phyloP scores from a whole-genome alignment of 2,329 filamentous ascomycete genomes.

The Colletotrichum destructivum region DNA sequence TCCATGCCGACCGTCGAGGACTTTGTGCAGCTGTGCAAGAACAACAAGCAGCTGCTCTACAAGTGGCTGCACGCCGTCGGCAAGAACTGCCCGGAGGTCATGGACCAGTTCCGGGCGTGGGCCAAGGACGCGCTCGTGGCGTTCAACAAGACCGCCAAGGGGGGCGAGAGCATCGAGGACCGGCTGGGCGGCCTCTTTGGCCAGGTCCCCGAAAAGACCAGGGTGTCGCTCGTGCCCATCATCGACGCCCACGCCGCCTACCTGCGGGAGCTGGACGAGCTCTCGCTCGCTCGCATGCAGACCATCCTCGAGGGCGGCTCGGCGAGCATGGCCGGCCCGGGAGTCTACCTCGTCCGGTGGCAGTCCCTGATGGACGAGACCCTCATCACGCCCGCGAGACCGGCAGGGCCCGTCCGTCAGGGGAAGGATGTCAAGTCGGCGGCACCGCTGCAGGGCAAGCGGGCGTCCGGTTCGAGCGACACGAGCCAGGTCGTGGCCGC shows the following conservation, averaged over 20 bases:
- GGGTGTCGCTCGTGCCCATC: conserved; percentile 61
- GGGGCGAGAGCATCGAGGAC: conserved; percentile 53
- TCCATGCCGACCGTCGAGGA: conserved; percentile 75
- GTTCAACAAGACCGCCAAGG: conserved; percentile 60
- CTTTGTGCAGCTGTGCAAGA: conserved; percentile 76
- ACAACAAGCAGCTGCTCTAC: conserved; percentile 75
- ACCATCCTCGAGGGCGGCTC: conserved; percentile 64
- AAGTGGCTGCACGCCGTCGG: conserved; percentile 80
- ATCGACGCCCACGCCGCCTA: conserved; percentile 75
- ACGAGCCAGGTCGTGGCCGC: conserved; percentile 46
- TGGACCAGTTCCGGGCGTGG: conserved; percentile 73
- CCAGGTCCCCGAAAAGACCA: conserved; percentile 63
- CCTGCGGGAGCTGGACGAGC: conserved; percentile 66
- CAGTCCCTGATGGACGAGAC: conserved; percentile 80
- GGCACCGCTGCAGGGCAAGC: conserved; percentile 60
- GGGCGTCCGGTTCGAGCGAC: conserved; percentile 51
- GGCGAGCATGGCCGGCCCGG: conserved; percentile 70
- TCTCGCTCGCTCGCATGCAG: conserved; percentile 70
- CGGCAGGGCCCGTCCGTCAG: conserved; percentile 66
- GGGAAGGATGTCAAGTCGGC: conserved; percentile 66
- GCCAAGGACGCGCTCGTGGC: conserved; percentile 69
- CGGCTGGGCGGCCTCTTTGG: conserved; percentile 60
- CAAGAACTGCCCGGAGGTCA: conserved; percentile 77
- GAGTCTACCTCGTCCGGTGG: conserved; percentile 81
- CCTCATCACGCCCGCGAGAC: conserved; percentile 73